Percentiles rank a stretch among this genome's conserved stretches.
These are phyloP conservation scores for Nicotiana attenuata DNA, from an alignment of 257 asterid species.

Conservation along the genomic window DNA sequence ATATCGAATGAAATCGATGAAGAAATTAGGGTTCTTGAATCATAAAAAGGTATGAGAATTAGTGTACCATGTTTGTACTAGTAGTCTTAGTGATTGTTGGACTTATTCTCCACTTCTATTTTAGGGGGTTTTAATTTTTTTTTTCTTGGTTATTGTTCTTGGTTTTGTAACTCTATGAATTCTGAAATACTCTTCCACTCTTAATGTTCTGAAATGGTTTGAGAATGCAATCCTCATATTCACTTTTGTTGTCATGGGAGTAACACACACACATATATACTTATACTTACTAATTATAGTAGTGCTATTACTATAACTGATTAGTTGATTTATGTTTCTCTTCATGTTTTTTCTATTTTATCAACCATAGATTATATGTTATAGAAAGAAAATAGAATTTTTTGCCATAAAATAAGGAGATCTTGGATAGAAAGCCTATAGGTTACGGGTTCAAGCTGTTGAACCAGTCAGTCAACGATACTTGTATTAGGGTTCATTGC, in stretches of 20 bases:
- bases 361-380: neutral
- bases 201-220: slow-evolving; percentile 5
- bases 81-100: neutral
- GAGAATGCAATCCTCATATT: neutral
- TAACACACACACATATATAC: no score
- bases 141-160: neutral
- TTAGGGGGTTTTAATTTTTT: neutral
- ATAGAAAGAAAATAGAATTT: neutral
- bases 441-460: no score
- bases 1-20: neutral
- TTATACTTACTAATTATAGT: neutral
- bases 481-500: no score
- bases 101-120: neutral
- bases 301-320: neutral
- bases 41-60: neutral
- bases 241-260: neutral
- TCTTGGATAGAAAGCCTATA: neutral
- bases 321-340: neutral
- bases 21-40: neutral
- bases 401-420: neutral
- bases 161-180: slow-evolving; percentile 10
- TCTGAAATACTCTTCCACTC: neutral
- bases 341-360: neutral
- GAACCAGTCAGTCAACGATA: no score
- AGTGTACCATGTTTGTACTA: slow-evolving; percentile 2